Percentiles rank a stretch among this genome's conserved stretches.
phyloP scores from a whole-genome alignment of 2,329 filamentous ascomycete genomes.

The Fusarium graminum region DNA sequence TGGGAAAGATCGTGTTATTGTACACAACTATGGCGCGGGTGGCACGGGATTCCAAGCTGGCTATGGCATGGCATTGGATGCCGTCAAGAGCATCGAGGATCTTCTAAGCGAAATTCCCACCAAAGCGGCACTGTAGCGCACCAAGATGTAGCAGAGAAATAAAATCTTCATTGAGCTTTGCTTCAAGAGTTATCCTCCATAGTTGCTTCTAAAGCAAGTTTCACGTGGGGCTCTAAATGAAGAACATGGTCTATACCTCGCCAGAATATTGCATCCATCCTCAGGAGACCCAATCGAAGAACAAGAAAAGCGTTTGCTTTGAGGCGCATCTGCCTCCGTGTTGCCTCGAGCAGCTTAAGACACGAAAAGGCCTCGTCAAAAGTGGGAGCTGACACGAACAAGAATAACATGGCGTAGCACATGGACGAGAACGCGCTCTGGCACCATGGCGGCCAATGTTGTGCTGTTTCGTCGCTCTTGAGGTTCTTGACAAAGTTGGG shows the following conservation, averaged over 20 bases:
- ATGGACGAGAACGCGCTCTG: conserved; percentile 9
- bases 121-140: background rate
- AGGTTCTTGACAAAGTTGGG: background rate
- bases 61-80: conserved; percentile 13
- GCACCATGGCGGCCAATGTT: conserved; percentile 2
- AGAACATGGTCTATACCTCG: background rate
- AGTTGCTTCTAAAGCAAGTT: background rate
- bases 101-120: background rate
- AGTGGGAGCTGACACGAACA: background rate
- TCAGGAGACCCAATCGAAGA: background rate
- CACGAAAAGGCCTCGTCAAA: background rate
- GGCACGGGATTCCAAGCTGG: conserved; percentile 18
- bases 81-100: conserved; percentile 1
- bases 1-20: background rate
- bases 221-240: conserved; percentile 3
- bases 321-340: conserved; percentile 7
- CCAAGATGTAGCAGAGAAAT: accelerated
- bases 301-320: background rate
- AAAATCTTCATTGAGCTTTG: background rate
- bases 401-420: background rate
- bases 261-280: conserved; percentile 10
- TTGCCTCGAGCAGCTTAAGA: background rate
- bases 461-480: background rate
- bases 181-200: background rate
- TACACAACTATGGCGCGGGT: conserved; percentile 11